phyloP scores from a whole-genome alignment of 106 monocot genomes.

The Triglochin maritima region DNA sequence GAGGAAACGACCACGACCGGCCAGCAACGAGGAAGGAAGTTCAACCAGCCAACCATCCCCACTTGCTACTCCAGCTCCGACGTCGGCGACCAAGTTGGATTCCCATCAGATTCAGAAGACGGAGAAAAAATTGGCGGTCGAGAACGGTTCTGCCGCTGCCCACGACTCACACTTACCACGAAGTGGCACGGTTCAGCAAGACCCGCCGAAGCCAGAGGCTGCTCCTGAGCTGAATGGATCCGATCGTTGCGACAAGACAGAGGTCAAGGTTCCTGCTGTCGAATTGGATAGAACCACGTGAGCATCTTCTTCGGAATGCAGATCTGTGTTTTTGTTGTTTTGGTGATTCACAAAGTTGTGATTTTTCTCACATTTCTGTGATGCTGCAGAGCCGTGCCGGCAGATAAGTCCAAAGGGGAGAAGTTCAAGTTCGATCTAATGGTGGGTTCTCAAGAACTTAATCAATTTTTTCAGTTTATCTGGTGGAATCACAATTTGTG shows the following conservation, averaged over 20 bases:
- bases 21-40: slow-evolving; percentile 52
- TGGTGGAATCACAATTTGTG: neutral
- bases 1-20: slow-evolving; percentile 50
- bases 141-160: slow-evolving; percentile 6
- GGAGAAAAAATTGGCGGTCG: slow-evolving; percentile 20
- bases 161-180: neutral
- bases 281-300: slow-evolving; percentile 33
- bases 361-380: neutral
- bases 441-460: slow-evolving; percentile 36
- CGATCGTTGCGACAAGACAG: slow-evolving; percentile 1
- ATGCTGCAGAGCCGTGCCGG: slow-evolving; percentile 23
- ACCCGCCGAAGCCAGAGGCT: no score
- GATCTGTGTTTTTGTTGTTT: neutral
- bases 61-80: slow-evolving; percentile 4
- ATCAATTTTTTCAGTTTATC: slow-evolving; percentile 6
- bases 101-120: neutral
- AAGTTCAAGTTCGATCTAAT: slow-evolving; percentile 87
- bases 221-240: no score
- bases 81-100: neutral
- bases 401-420: slow-evolving; percentile 33
- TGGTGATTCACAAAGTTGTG: neutral
- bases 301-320: slow-evolving; percentile 9
- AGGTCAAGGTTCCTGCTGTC: slow-evolving; percentile 22
- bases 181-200: no score
- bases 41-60: slow-evolving; percentile 15